A percentile compares a stretch with the other conserved stretches of the same genome.
Conservation (phyloP, 106 monocot genomes). For the Xerophyta viscosa region DNA sequence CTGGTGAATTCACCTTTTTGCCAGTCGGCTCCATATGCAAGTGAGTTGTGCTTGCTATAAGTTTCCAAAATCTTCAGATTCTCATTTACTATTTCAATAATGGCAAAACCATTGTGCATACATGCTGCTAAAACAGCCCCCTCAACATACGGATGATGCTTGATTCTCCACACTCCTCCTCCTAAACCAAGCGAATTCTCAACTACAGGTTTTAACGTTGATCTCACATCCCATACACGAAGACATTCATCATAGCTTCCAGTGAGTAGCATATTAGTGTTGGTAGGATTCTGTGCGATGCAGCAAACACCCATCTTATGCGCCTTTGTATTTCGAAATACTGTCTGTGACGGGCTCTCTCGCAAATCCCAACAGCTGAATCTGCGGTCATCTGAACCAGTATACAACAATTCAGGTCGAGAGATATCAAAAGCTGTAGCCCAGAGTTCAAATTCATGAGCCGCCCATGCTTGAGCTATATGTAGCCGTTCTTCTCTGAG, state of each 20-base stretch:
- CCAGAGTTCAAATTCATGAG: slow-evolving; percentile 86
- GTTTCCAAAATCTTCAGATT: slow-evolving; percentile 38
- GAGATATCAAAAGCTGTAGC: slow-evolving; percentile 38
- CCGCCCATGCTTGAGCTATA: slow-evolving; percentile 46
- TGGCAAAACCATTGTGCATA: slow-evolving; percentile 94
- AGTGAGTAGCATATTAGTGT: slow-evolving; percentile 52
- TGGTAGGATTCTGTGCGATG: slow-evolving; percentile 41
- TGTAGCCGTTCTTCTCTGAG: slow-evolving; percentile 43
- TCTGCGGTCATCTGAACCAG: slow-evolving; percentile 76
- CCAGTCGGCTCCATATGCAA: slow-evolving; percentile 96
- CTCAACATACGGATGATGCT: slow-evolving; percentile 44
- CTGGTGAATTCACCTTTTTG: slow-evolving; percentile 40
- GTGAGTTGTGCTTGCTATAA: slow-evolving; percentile 69
- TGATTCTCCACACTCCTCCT: slow-evolving; percentile 93
- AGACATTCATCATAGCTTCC: slow-evolving; percentile 88
- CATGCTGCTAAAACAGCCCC: slow-evolving; percentile 75
- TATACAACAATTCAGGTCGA: slow-evolving; percentile 59
- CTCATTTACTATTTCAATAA: slow-evolving; percentile 36
- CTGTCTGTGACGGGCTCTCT: slow-evolving; percentile 27
- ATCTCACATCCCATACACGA: slow-evolving; percentile 83
- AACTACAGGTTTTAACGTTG: slow-evolving; percentile 37
- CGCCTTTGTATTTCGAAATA: slow-evolving; percentile 67
- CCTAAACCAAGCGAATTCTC: slow-evolving; percentile 49
- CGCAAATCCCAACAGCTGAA: slow-evolving; percentile 90
- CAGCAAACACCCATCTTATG: slow-evolving; percentile 96